A percentile compares a stretch with the other conserved stretches of the same genome.
Conservation (phyloP, 164 flowering plant species). For the Umbilicus rupestris region DNA sequence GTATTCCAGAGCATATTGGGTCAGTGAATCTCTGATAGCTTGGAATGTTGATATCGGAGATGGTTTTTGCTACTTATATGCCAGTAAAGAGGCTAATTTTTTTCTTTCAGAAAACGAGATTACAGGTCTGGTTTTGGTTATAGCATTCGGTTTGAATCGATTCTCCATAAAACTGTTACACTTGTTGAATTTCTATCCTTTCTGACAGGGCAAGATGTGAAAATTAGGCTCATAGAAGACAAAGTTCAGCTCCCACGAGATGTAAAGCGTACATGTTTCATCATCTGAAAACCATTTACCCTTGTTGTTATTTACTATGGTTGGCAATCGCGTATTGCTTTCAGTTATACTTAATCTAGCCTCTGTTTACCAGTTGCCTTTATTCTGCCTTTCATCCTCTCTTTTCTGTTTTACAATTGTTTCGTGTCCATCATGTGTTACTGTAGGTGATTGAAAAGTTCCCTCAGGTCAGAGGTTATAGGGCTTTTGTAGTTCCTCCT, state of each 20-base stretch:
- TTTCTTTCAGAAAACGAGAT: conserved; percentile 27
- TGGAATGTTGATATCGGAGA: conserved; percentile 55
- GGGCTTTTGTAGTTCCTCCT: conserved; percentile 39
- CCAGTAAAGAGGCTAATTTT: conserved; percentile 53
- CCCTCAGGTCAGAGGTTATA: conserved; percentile 65
- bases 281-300: not conserved
- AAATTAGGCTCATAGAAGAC: conserved; percentile 43
- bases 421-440: not conserved
- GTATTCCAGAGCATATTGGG: conserved; percentile 77
- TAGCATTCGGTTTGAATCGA: not conserved
- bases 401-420: not conserved
- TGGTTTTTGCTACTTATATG: conserved; percentile 56
- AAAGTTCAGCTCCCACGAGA: conserved; percentile 35
- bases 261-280: conserved; percentile 26
- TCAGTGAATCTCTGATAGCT: conserved; percentile 52
- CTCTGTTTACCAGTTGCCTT: not conserved
- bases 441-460: conserved; percentile 70
- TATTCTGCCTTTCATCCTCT: not conserved
- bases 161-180: not conserved
- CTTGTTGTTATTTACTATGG: not conserved
- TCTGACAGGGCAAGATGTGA: conserved; percentile 57
- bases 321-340: not conserved
- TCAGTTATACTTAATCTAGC: not conserved
- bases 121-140: conserved; percentile 35
- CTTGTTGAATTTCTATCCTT: not conserved